Evolutionary conservation across 1,284 basidiomycete species (phyloP), one percentile per base, ranked within the genome.

Genomic region (Trametes versicolor): DNA sequence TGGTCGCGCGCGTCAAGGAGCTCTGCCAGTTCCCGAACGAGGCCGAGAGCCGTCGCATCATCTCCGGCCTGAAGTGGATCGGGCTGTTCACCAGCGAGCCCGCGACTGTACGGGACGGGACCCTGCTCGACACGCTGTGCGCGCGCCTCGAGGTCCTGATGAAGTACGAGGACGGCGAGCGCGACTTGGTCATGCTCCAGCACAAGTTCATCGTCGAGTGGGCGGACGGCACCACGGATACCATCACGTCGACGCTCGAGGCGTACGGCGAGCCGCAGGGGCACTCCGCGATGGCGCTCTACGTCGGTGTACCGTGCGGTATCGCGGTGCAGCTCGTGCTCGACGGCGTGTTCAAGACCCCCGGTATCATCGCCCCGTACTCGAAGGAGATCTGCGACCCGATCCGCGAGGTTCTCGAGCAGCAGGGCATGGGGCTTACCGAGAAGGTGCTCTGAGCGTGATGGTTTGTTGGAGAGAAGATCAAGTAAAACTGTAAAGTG

Each of bases 181-280:
- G 96, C 23, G 97, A 99, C 79, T 89, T 99, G 71, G 95, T 99
- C 71, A 95, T 98, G 89, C 88, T 99, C 59, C 97, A 99, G 82
- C 97, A 99, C 87, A 97, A 97, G 82, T 98, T 98, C 76, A 81
- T 94, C 72, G 90, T 98, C 52, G 88, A 95, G 76, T 93, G 92
- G 87, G 83, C 86, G 43, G 94, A 97, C 75, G 96, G 96, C 58
- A 86, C 82, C 55, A 82, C 85, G 77, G 88, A 97, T 84, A 96
- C 90, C 36, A 82, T 96, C 74, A 98, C 97, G 9, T 94, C 95
- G 51, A 97, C 97, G 27, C 85, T 99, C 43, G 95, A 99, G 80
- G 91, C 89, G 67, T 98, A 98, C 76, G 97, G 97, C 60, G 88
- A 87, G 67, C 91, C 92, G 21, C 82, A 81, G 64, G 96, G 96